Evolutionary conservation across 495 filamentous ascomycete genomes (phyloP).

Genomic region (Penicillium daleae): DNA sequence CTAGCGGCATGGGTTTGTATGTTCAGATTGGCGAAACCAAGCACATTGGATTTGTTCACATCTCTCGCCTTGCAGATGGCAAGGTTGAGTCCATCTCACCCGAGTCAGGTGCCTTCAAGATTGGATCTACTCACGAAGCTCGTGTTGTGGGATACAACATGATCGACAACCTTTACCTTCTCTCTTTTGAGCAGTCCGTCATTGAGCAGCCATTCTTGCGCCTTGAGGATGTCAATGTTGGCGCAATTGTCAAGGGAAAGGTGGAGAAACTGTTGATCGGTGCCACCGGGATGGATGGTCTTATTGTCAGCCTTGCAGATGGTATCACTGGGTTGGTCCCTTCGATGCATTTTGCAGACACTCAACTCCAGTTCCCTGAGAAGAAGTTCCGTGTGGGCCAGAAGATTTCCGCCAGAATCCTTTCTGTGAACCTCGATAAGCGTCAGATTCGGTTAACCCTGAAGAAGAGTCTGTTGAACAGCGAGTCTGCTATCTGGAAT

Average conservation of each 20-base stretch:
- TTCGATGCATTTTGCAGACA: slow-evolving; percentile 85
- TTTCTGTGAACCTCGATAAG: slow-evolving; percentile 77
- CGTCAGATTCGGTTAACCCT: slow-evolving; percentile 83
- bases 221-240: slow-evolving; percentile 83
- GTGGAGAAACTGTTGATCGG: slow-evolving; percentile 83
- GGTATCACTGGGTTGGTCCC: slow-evolving; percentile 86
- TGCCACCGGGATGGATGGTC: slow-evolving; percentile 69
- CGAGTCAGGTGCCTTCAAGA: slow-evolving; percentile 73
- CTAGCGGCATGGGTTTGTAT: slow-evolving; percentile 72
- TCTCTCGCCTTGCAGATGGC: slow-evolving; percentile 84
- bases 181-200: slow-evolving; percentile 79
- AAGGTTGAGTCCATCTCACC: slow-evolving; percentile 81
- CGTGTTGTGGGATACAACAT: slow-evolving; percentile 84
- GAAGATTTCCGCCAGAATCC: slow-evolving; percentile 78
- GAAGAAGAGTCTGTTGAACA: slow-evolving; percentile 93
- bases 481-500: slow-evolving; percentile 72
- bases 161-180: slow-evolving; percentile 82
- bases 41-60: slow-evolving; percentile 86
- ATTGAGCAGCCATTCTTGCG: slow-evolving; percentile 88
- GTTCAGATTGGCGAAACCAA: slow-evolving; percentile 75
- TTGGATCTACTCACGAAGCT: slow-evolving; percentile 76
- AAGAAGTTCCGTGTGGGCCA: slow-evolving; percentile 91
- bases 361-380: slow-evolving; percentile 87
- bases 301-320: slow-evolving; percentile 82
- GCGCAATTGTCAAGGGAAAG: slow-evolving; percentile 78